A percentile compares a stretch with the other conserved stretches of the same genome.
phyloP scores from a whole-genome alignment of 1,284 basidiomycete species.

The Coniferiporia sulphurascens region DNA sequence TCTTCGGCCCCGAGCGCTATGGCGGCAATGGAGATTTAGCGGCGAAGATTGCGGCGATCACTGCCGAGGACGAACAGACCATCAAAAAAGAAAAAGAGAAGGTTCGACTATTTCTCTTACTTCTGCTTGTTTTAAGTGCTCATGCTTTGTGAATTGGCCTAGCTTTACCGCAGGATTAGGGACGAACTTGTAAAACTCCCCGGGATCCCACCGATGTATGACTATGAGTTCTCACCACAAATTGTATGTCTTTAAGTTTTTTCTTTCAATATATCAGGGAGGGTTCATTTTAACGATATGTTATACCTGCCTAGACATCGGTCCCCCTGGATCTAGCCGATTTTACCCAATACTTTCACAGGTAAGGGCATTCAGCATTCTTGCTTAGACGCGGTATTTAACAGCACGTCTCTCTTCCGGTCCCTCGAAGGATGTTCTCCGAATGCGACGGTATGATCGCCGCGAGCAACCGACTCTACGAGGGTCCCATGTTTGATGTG shows the following conservation, averaged over 20 bases:
- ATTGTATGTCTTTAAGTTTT: background rate
- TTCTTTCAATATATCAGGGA: background rate
- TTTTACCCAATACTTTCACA: background rate
- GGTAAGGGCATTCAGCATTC: background rate
- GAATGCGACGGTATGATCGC: conserved; percentile 11
- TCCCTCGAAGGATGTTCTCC: conserved; percentile 1
- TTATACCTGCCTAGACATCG: background rate
- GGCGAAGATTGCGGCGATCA: conserved; percentile 7
- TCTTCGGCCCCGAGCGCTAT: conserved; percentile 7
- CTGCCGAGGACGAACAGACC: background rate
- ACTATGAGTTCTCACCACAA: conserved; percentile 11
- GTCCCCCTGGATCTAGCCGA: background rate
- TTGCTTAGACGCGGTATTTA: background rate
- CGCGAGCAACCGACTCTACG: background rate
- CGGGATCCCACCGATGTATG: conserved; percentile 14
- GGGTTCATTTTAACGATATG: too few relatives aligned
- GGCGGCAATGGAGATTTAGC: conserved; percentile 13
- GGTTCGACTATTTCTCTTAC: background rate
- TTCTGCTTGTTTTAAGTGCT: background rate
- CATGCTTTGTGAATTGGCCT: background rate
- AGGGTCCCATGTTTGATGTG: background rate
- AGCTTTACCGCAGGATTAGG: background rate
- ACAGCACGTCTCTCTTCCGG: background rate
- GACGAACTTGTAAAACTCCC: conserved; percentile 2
- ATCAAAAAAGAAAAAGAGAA: background rate